phyloP scores from a whole-genome alignment of 306 rosid species.

The Glycyrrhiza uralensis region DNA sequence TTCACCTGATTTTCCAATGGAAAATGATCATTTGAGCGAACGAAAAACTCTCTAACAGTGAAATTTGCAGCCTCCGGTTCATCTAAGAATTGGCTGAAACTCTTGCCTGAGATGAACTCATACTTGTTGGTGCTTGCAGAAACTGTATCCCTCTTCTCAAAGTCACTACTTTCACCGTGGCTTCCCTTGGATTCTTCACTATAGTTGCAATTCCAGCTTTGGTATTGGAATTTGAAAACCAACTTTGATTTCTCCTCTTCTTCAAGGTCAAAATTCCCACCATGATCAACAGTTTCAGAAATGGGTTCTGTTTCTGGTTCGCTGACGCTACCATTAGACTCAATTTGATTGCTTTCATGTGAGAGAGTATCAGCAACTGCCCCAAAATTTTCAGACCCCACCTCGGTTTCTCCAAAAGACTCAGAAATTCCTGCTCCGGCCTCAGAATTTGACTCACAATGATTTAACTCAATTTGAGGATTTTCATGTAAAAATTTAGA shows the following conservation, averaged over 20 bases:
- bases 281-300: slow-evolving; percentile 9
- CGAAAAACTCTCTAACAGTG: slow-evolving; percentile 36
- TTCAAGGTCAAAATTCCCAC: slow-evolving; percentile 8
- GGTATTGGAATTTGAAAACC: slow-evolving; percentile 73
- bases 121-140: slow-evolving; percentile 37
- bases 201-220: slow-evolving; percentile 31
- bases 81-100: slow-evolving; percentile 49
- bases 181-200: slow-evolving; percentile 42
- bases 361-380: background rate
- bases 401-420: background rate
- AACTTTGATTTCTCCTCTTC: slow-evolving; percentile 41
- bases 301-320: background rate
- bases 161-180: slow-evolving; percentile 17
- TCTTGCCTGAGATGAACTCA: slow-evolving; percentile 40
- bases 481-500: slow-evolving; percentile 10
- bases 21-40: slow-evolving; percentile 18
- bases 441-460: background rate
- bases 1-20: background rate
- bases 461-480: slow-evolving; percentile 22
- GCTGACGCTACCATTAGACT: background rate
- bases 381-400: slow-evolving; percentile 8
- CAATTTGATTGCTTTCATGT: slow-evolving; percentile 16
- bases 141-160: slow-evolving; percentile 21
- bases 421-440: background rate
- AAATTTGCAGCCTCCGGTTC: slow-evolving; percentile 46